Evolutionary conservation across 768 basidiomycete genomes (phyloP), one percentile per base, ranked within the genome.

Genomic region (Ramaria rubella): DNA sequence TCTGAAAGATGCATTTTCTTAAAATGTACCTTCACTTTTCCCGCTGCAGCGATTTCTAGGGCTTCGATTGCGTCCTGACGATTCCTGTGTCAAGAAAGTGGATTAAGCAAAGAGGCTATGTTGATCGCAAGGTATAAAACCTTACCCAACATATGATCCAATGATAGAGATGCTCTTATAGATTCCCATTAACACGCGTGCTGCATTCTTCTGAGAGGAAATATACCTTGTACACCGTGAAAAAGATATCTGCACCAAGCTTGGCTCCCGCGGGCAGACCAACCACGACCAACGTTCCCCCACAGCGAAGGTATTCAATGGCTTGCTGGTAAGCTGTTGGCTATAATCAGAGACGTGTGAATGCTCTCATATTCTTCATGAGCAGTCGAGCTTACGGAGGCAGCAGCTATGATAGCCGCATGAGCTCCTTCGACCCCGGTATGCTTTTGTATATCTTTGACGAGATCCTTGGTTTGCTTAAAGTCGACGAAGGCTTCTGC

Each of bases 1-100:
- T 81, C 78, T 0, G 70, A 62, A 33, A 90, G 70, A 0, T 72
- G 73, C 66, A 72, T 77, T 49, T 71, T 49, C 40, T 60, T 67
- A 60, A 74, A 86, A 61, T 74, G 74, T 57, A 82, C 81, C 66
- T 81, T 86, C 53, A 91, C 86, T 52, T 80, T 79, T 14, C 88
- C 89, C 31, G 73, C 65, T 0, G 83, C 78, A 1, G 90, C 91
- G 48, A 94, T 83, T 2, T 81, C 79, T 43, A 94, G 71, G 0
- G 93, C 87, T 68, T 95, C 92, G 9, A 78, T 68, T 2, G 90
- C 83, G 64, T 94, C 93, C 68, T 92, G 90, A 36, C 87, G 81
- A 69, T 90, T 91, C 1, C 88, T 83, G 14, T 77, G 73, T 54
- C 76, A 78, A 2, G 77, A 80, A 8, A 63, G 60, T 50, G 64